Conservation (phyloP, 1,284 basidiomycete genomes). For the Cutaneotrichosporon cyanovorans region DNA sequence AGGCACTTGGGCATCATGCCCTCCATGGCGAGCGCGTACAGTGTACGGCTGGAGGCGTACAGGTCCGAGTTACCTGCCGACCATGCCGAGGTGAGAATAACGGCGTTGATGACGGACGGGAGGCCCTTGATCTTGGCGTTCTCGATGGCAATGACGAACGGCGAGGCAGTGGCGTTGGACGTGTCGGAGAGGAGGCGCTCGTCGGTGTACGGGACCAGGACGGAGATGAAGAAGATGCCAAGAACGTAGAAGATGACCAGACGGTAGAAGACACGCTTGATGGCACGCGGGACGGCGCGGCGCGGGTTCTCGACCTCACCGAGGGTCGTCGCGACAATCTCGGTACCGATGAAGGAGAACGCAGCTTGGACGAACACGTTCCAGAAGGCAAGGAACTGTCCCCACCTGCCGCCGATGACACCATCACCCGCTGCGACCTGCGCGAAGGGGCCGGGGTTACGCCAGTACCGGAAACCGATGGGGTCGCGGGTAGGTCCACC, state of each 20-base stretch:
- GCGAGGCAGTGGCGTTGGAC: constrained; percentile 52
- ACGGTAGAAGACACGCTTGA: constrained; percentile 70
- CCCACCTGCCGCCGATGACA: constrained; percentile 36
- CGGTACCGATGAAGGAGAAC: constrained; percentile 77
- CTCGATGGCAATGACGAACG: constrained; percentile 72
- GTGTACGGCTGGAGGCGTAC: constrained; percentile 70
- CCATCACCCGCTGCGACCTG: constrained; percentile 11
- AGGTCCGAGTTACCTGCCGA: constrained; percentile 74
- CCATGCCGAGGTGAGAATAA: constrained; percentile 67
- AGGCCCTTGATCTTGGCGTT: constrained; percentile 66
- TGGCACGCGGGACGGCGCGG: constrained; percentile 69
- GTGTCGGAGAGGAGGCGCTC: constrained; percentile 50
- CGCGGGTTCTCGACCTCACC: constrained; percentile 57
- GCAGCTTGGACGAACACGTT: constrained; percentile 66
- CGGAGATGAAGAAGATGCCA: constrained; percentile 51
- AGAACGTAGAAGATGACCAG: constrained; percentile 62
- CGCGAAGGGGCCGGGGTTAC: constrained; percentile 51
- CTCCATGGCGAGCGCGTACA: constrained; percentile 72
- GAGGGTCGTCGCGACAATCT: constrained; percentile 66
- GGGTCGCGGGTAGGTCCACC: constrained; percentile 53
- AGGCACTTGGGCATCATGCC: constrained; percentile 57
- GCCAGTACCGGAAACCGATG: constrained; percentile 54
- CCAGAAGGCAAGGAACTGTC: constrained; percentile 63
- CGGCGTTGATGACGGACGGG: constrained; percentile 48
- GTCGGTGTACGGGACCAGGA: constrained; percentile 69